Evolutionary conservation across 2,329 filamentous ascomycete species (phyloP), one percentile per base, ranked within the genome.

Genomic region (Chrysosporium queenslandicum): DNA sequence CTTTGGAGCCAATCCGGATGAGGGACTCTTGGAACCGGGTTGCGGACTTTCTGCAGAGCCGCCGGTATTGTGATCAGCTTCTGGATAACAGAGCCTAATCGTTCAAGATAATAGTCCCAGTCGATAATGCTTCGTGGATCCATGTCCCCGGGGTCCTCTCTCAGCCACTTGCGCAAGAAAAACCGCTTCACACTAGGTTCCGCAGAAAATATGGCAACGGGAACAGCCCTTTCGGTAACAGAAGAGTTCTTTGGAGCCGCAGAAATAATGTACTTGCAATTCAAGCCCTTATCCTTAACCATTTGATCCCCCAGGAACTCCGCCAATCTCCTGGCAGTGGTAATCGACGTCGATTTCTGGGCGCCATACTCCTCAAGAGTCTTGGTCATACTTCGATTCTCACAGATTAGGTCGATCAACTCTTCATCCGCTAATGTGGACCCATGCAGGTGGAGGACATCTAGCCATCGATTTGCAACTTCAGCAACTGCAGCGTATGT

Each of bases 191-290:
- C 84, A 4, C 81, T 79, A 53, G 90, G 83, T 52, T 97, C 91
- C 0, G 92, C 89, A 0, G 92, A 96, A 69, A 98, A 97, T 56
- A 99, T 98, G 18, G 92, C 89, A 4, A 98, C 89, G 0, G 92
- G 92, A 54, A 98, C 80, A 20, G 92, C 92, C 61, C 92, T 80
- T 59, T 98, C 94, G 0, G 92, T 98, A 56, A 98, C 90, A 1
- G 92, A 91, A 0, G 91, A 87, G 63, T 87, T 87, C 63, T 83
- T 86, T 3, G 92, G 92, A 57, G 79, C 81, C 12, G 88, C 79
- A 48, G 90, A 95, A 63, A 99, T 96, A 66, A 99, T 96, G 69
- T 97, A 99, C 71, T 97, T 97, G 82, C 92, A 99, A 73, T 98
- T 98, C 60, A 99, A 70, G 2, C 92, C 92, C 69, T 97, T 98